These are phyloP conservation scores for Lecanicillium sp. DNA, from an alignment of 2,329 filamentous ascomycete genomes.

Conservation along the genomic window DNA sequence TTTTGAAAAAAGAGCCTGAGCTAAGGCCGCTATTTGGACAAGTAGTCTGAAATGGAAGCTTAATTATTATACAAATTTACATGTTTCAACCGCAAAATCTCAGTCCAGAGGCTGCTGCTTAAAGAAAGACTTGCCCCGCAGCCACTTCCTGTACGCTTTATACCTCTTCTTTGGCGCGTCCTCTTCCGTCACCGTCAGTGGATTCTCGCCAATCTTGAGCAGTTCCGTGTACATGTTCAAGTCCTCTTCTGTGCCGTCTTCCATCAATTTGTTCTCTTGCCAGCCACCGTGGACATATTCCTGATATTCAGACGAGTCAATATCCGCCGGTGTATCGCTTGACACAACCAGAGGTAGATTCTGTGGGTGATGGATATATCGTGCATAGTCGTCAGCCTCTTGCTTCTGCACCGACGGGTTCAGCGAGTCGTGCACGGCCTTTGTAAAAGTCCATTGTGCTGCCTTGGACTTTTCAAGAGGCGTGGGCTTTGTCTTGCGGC, in stretches of 20 bases:
- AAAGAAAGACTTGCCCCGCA: conserved; percentile 89
- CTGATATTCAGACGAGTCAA: conserved; percentile 60
- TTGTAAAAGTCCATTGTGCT: conserved; percentile 80
- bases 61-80: no score
- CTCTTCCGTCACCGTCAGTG: conserved; percentile 78
- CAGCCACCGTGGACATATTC: conserved; percentile 69
- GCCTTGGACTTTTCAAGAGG: conserved; percentile 69
- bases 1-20: conserved; percentile 12
- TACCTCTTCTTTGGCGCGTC: conserved; percentile 90
- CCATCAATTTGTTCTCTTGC: conserved; percentile 49
- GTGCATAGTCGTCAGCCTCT: conserved; percentile 78
- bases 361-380: conserved; percentile 83
- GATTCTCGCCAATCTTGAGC: conserved; percentile 68
- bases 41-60: no score
- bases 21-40: conserved; percentile 14
- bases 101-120: conserved; percentile 70
- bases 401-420: conserved; percentile 70
- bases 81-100: conserved; percentile 10
- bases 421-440: conserved; percentile 77
- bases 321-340: conserved; percentile 52
- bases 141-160: conserved; percentile 92
- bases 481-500: conserved; percentile 43
- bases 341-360: conserved; percentile 77
- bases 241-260: conserved; percentile 38
- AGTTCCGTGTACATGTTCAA: conserved; percentile 63